Evolutionary conservation across 2,329 filamentous ascomycete genomes (phyloP).

Genomic region (Aureobasidium sp.): DNA sequence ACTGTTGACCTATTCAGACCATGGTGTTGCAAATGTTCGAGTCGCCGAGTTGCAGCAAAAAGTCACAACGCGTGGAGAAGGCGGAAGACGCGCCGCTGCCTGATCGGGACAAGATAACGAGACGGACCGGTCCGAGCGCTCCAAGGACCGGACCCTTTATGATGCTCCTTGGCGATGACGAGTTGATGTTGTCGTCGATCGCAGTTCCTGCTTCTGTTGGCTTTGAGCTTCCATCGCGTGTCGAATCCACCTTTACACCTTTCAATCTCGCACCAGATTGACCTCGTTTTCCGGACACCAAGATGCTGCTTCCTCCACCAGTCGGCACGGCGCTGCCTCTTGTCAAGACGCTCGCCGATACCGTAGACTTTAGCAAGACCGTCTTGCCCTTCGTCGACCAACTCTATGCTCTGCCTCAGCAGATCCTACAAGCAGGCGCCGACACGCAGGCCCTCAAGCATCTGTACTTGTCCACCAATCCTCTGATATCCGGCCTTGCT

Average conservation of each 20-base stretch:
- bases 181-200: not conserved
- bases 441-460: conserved; percentile 55
- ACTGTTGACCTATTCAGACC: not conserved
- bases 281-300: not conserved
- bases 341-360: conserved; percentile 64
- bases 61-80: not conserved
- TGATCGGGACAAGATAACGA: not conserved
- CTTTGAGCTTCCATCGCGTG: not conserved
- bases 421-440: conserved; percentile 47
- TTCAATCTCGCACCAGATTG: not conserved
- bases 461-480: conserved; percentile 79
- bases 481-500: conserved; percentile 65
- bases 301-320: conserved; percentile 11
- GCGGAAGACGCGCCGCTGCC: conserved; percentile 9
- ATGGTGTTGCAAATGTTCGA: not conserved
- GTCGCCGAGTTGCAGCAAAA: not conserved
- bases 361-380: conserved; percentile 64
- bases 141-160: not conserved
- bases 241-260: not conserved
- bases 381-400: conserved; percentile 70
- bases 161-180: conserved; percentile 4
- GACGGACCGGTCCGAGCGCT: not conserved
- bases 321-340: conserved; percentile 50
- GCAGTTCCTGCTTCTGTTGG: not conserved
- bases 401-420: conserved; percentile 38